Conservation (phyloP, 768 basidiomycete genomes). For the Naganishia kalamii region DNA sequence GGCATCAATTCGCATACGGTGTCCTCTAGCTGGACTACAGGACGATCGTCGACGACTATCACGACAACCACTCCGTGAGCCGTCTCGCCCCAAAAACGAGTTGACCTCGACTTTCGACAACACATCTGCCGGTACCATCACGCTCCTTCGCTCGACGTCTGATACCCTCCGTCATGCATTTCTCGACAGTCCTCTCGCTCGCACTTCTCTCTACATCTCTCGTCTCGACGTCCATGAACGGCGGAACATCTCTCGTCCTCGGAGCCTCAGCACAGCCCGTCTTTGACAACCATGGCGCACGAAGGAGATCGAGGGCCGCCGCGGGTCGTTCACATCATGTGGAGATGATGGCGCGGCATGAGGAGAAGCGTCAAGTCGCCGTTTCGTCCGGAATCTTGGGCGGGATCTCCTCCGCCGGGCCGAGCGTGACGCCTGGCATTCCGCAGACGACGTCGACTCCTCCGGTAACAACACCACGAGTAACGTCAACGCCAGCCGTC, state of each 20-base stretch:
- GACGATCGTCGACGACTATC: not conserved
- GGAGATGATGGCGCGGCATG: not conserved
- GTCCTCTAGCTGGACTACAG: conserved; percentile 6
- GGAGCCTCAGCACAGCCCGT: not conserved
- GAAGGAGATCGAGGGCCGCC: not conserved
- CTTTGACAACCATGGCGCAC: not conserved
- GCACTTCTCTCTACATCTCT: not conserved
- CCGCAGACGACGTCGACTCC: not conserved
- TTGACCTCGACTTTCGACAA: not conserved
- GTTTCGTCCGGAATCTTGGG: not conserved
- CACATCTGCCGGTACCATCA: not conserved
- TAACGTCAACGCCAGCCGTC: not conserved
- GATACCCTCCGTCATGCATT: conserved; percentile 3
- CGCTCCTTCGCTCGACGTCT: not conserved
- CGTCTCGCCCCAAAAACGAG: not conserved
- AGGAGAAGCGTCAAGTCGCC: not conserved
- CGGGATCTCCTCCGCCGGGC: not conserved
- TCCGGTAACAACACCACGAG: not conserved
- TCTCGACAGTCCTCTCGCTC: not conserved
- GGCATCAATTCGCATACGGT: not conserved
- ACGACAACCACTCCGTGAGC: too few species aligned
- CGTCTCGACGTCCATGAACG: not conserved
- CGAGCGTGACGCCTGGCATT: not conserved
- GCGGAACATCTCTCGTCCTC: not conserved
- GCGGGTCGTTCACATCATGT: not conserved